These are phyloP conservation scores for Glarea lozoyensis DNA, from an alignment of 495 filamentous ascomycete genomes.

Conservation along the genomic window DNA sequence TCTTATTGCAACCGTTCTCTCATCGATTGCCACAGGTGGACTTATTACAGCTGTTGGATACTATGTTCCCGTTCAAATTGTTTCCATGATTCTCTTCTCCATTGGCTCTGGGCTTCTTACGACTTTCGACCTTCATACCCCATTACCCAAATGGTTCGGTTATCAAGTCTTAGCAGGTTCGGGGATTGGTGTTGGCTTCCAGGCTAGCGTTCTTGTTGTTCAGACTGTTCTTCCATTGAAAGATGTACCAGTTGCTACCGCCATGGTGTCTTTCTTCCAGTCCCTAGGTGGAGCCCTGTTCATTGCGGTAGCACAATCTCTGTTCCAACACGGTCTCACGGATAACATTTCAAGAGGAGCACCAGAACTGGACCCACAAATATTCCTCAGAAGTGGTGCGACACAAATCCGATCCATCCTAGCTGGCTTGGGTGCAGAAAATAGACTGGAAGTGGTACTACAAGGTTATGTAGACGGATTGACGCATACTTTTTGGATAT, in stretches of 20 bases:
- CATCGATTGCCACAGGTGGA: slow-evolving; percentile 24
- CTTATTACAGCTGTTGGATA: slow-evolving; percentile 24
- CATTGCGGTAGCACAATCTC: slow-evolving; percentile 35
- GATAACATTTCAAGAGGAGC: slow-evolving; percentile 26
- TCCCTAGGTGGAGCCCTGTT: slow-evolving; percentile 41
- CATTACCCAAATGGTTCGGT: slow-evolving; percentile 14
- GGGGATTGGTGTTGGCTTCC: slow-evolving; percentile 13
- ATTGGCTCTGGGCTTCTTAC: slow-evolving; percentile 27
- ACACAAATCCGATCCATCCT: slow-evolving; percentile 9
- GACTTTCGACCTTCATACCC: slow-evolving; percentile 7
- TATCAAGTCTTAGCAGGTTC: slow-evolving; percentile 18
- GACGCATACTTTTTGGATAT: slow-evolving; percentile 35
- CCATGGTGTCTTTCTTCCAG: slow-evolving; percentile 27
- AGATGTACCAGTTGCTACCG: slow-evolving; percentile 17
- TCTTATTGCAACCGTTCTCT: slow-evolving; percentile 29
- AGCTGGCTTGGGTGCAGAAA: slow-evolving; percentile 19
- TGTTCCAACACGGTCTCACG: slow-evolving; percentile 37
- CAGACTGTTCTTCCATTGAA: slow-evolving; percentile 11
- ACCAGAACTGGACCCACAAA: slow-evolving; percentile 22
- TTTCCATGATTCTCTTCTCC: slow-evolving; percentile 22
- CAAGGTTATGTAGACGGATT: slow-evolving; percentile 36
- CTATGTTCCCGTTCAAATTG: slow-evolving; percentile 27
- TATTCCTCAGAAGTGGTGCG: slow-evolving; percentile 37
- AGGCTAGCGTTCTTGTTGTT: slow-evolving; percentile 18
- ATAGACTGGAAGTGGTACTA: slow-evolving; percentile 25